These are phyloP conservation scores for Aquilaria malaccensis DNA, from an alignment of 345 rosid genomes.

Conservation along the genomic window DNA sequence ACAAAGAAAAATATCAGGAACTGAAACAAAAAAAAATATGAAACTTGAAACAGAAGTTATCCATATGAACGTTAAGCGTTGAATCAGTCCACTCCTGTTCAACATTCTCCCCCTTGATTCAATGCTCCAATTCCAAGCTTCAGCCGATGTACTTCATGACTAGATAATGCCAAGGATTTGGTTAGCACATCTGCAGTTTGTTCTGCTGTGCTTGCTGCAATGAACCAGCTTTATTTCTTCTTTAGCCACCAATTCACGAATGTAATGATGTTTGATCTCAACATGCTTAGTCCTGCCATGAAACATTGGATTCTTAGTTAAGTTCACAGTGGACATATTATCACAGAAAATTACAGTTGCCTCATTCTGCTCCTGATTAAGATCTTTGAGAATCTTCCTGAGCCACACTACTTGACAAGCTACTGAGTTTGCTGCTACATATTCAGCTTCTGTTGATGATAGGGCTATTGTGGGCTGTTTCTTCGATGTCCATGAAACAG, in stretches of 20 bases:
- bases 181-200: not conserved
- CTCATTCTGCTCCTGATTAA: not conserved
- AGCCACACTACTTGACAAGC: not conserved
- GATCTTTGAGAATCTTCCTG: not conserved
- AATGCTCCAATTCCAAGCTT: no score
- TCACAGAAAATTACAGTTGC: not conserved
- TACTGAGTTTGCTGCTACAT: no score
- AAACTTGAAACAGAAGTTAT: no score
- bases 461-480: no score
- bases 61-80: no score
- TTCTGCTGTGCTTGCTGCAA: not conserved
- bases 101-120: no score
- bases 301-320: not conserved
- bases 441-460: no score
- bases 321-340: not conserved
- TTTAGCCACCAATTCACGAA: not conserved
- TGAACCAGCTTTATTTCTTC: not conserved
- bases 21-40: no score
- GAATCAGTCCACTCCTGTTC: no score
- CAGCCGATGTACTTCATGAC: no score
- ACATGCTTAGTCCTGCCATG: slow-evolving; percentile 2
- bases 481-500: not conserved
- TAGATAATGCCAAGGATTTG: not conserved
- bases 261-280: not conserved
- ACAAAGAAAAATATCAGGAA: no score